These are phyloP conservation scores for Erythrophleum ivorense DNA, from an alignment of 331 rosid genomes.

Conservation along the genomic window DNA sequence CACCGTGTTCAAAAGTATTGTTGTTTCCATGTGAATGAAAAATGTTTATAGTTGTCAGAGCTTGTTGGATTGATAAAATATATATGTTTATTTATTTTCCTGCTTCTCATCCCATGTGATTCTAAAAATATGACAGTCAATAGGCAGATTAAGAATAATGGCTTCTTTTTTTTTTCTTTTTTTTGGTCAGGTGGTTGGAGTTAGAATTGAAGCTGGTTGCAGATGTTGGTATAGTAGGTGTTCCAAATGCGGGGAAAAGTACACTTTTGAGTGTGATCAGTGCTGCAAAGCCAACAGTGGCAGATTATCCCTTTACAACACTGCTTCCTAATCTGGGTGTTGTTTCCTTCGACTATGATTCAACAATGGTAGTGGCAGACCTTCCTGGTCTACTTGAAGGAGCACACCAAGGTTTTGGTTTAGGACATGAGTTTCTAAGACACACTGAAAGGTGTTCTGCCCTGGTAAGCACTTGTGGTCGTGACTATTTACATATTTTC, in stretches of 20 bases:
- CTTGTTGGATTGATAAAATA: neutral
- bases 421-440: constrained; percentile 92
- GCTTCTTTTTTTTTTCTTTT: constrained; percentile 24
- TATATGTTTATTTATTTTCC: constrained; percentile 5
- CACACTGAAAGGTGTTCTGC: constrained; percentile 97
- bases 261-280: constrained; percentile 91
- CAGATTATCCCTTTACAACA: constrained; percentile 94
- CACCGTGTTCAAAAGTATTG: constrained; percentile 4
- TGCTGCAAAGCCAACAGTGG: constrained; percentile 93
- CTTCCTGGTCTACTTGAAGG: constrained; percentile 99
- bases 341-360: constrained; percentile 89
- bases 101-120: neutral
- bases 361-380: constrained; percentile 94
- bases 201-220: constrained; percentile 97
- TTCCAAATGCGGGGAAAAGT: constrained; percentile 98
- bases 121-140: neutral
- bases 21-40: constrained; percentile 7
- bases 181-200: constrained; percentile 86
- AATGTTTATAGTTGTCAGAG: constrained; percentile 6
- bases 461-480: constrained; percentile 62
- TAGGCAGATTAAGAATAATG: constrained; percentile 28
- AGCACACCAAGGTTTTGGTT: constrained; percentile 95
- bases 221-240: constrained; percentile 96
- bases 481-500: constrained; percentile 2
- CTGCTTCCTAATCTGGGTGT: constrained; percentile 96